A percentile compares a stretch with the other conserved stretches of the same genome.
phyloP scores from a whole-genome alignment of 2,329 filamentous ascomycete species.

The Cladosporium phlei region DNA sequence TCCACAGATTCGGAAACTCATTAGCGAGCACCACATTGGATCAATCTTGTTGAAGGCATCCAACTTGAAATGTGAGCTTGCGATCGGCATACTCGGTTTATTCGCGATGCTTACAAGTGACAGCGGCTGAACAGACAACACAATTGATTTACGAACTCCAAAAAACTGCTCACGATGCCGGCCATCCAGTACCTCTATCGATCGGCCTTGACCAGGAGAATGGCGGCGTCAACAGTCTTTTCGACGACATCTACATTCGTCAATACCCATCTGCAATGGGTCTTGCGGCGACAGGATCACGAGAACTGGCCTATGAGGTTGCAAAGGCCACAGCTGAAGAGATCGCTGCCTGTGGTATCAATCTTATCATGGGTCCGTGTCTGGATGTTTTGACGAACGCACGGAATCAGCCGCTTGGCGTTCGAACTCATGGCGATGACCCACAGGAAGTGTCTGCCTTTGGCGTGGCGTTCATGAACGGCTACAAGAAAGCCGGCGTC shows the following conservation, averaged over 20 bases:
- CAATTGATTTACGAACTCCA: constrained; percentile 85
- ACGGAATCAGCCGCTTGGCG: constrained; percentile 82
- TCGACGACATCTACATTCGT: constrained; percentile 90
- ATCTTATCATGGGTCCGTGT: constrained; percentile 90
- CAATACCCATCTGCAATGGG: constrained; percentile 98
- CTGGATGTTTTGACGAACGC: constrained; percentile 92
- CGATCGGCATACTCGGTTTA: not conserved
- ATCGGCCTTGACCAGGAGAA: constrained; percentile 97
- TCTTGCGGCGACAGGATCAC: constrained; percentile 83
- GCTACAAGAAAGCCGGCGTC: constrained; percentile 85
- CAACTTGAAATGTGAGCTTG: constrained; percentile 67
- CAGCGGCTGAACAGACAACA: constrained; percentile 87
- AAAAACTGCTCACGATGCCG: constrained; percentile 82
- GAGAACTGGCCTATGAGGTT: constrained; percentile 79
- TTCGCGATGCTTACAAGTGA: constrained; percentile 29
- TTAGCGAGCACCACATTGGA: constrained; percentile 80
- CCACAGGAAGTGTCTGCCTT: constrained; percentile 93
- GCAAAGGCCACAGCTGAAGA: constrained; percentile 92
- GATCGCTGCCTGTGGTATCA: constrained; percentile 86
- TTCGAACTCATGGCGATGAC: constrained; percentile 85
- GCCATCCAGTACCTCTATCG: constrained; percentile 80
- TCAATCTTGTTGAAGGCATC: constrained; percentile 81
- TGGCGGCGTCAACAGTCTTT: constrained; percentile 93
- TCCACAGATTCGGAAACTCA: constrained; percentile 73
- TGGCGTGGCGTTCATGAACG: constrained; percentile 83